phyloP scores from a whole-genome alignment of 768 basidiomycete genomes.

The Mycena rosella region DNA sequence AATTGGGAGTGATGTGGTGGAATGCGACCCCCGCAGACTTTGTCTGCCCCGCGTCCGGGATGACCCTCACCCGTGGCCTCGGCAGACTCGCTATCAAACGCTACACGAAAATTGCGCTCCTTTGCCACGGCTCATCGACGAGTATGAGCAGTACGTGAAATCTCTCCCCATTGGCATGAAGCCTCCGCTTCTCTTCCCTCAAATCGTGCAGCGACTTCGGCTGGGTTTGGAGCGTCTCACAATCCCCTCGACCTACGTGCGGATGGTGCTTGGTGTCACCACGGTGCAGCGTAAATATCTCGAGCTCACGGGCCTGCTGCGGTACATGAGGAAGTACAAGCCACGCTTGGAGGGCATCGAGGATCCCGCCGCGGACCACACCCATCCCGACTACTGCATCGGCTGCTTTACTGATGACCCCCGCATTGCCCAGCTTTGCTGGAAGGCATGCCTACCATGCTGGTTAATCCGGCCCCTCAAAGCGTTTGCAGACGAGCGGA shows the following conservation, averaged over 20 bases:
- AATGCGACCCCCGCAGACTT: constrained; percentile 5
- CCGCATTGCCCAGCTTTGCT: too few relatives aligned
- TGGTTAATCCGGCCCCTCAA: too few relatives aligned
- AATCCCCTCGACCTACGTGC: neutral
- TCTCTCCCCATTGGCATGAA: constrained; percentile 9
- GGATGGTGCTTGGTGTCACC: constrained; percentile 1
- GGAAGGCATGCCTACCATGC: too few relatives aligned
- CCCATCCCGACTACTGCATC: neutral
- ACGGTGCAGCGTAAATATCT: constrained; percentile 22
- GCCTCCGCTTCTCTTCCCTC: neutral
- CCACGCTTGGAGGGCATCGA: constrained; percentile 11
- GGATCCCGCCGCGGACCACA: constrained; percentile 1
- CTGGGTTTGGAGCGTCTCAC: constrained; percentile 10
- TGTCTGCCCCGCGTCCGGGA: constrained; percentile 15
- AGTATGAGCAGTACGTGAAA: constrained; percentile 14
- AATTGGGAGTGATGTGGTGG: constrained; percentile 14
- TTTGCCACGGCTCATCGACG: neutral
- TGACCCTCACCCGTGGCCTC: constrained; percentile 15
- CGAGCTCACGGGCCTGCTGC: constrained; percentile 17
- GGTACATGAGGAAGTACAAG: constrained; percentile 13
- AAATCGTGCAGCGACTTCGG: neutral
- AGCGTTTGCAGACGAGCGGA: too few relatives aligned
- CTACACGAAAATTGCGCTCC: neutral
- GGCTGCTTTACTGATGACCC: too few relatives aligned
- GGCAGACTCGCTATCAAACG: neutral